Base-by-base conservation (phyloP, 257 asterid species). In the Solanum commersonii region DNA sequence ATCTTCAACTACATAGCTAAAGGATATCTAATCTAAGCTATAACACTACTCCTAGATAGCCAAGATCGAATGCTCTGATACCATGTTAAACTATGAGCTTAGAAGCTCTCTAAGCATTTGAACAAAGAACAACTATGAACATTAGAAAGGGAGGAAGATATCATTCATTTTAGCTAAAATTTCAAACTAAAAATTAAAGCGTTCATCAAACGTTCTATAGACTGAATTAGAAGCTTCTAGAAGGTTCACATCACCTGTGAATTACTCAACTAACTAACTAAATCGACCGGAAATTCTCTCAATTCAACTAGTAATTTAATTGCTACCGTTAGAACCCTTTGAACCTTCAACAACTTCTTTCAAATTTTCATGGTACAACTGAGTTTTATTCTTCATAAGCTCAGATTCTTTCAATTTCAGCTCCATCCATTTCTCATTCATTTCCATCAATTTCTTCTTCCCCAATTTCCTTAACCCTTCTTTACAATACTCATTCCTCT, bases 351-450 rank as follows among this genome's bases (percentile, higher is more conserved):
- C 85, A 81, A 46, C 85, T 3, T 9, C 20, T 27, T 81, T 81
- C 68, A 81, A 29, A 18, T 46, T 3, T 20, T 84, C 42, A 37
- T 85, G 77, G 16, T 27, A 37, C 40, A 89, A 73, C 37, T 82
- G 52, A 52, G 79, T 46, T 46, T 33, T 70, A 9, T 73, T 84
- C 10, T 40, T 34, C 44, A 25, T 35, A 73, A 89, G 37, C n/a
- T 74, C 89, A 59, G 91, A 77, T 35, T 71, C 89, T 83, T 83
- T 60, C 34, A 70, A 40, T 23, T 40, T 87, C 86, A 82, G n/a
- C 35, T n/a, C 59, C 89, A 49, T 89, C 89, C 91, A 87, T 18
- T 74, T 84, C 82, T 87, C 91, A 60, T 89, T 83, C 71, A 89
- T 86, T 7, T 31, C 82, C 84, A 87, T 60, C 74, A 87, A 22